Evolutionary conservation across 2,329 filamentous ascomycete genomes (phyloP).

Genomic region (Eurotiales sp.): DNA sequence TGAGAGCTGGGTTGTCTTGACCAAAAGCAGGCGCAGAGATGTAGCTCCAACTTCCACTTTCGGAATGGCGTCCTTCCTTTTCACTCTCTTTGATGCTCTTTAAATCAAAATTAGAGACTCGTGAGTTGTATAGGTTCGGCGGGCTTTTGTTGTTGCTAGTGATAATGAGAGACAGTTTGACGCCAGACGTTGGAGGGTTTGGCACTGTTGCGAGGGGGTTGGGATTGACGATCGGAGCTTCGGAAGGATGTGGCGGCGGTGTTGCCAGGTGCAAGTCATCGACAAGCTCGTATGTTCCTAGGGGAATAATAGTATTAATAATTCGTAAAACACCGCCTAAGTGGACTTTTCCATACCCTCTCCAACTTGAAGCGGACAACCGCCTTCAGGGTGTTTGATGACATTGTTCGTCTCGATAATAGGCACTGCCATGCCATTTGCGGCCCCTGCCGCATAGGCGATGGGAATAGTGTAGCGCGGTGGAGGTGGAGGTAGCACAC

Average conservation of each 20-base stretch:
- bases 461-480: constrained; percentile 74
- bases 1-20: constrained; percentile 74
- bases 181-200: constrained; percentile 77
- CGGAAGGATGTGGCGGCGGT: constrained; percentile 90
- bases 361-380: constrained; percentile 86
- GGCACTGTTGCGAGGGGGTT: constrained; percentile 87
- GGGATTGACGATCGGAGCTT: constrained; percentile 78
- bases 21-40: constrained; percentile 67
- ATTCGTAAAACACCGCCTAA: too few relatives aligned
- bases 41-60: constrained; percentile 49
- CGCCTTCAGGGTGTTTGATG: constrained; percentile 73
- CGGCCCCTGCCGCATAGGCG: constrained; percentile 68
- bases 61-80: constrained; percentile 59
- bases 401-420: constrained; percentile 94
- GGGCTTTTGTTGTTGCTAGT: constrained; percentile 58
- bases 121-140: constrained; percentile 48
- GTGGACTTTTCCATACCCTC: constrained; percentile 77
- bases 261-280: constrained; percentile 91
- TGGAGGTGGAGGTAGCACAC: constrained; percentile 79
- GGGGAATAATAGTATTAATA: too few relatives aligned
- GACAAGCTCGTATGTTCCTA: constrained; percentile 83
- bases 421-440: constrained; percentile 64
- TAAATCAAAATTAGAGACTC: constrained; percentile 44
- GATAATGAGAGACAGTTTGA: constrained; percentile 74
- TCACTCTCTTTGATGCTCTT: constrained; percentile 59